Percentiles rank a stretch among this genome's conserved stretches.
Evolutionary conservation across 257 asterid species (phyloP).

Genomic region (Solanum piurae): DNA sequence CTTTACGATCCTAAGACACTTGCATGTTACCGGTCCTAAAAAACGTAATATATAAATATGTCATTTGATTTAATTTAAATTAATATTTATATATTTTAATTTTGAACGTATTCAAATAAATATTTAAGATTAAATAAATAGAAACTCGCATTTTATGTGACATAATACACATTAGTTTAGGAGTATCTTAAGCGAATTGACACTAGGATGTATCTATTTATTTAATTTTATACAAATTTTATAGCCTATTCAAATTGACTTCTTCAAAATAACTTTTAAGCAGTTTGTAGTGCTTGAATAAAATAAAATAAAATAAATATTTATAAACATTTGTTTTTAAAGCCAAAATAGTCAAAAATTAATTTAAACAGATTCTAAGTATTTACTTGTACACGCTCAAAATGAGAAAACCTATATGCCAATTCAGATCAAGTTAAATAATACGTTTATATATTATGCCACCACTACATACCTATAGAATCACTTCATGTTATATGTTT

Average conservation of each 20-base stretch:
- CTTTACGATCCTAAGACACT: neutral
- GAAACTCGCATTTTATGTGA: too few relatives aligned
- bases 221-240: too few relatives aligned
- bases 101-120: neutral
- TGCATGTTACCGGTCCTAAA: neutral
- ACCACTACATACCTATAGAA: neutral
- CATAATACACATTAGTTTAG: neutral
- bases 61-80: too few relatives aligned
- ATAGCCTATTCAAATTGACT: neutral
- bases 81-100: too few relatives aligned
- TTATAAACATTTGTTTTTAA: too few relatives aligned
- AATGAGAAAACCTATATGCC: rapidly evolving
- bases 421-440: too few relatives aligned
- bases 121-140: neutral
- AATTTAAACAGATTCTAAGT: too few relatives aligned
- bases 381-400: neutral
- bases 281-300: neutral
- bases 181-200: neutral
- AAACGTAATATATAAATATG: too few relatives aligned
- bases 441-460: neutral
- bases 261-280: too few relatives aligned
- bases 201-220: too few relatives aligned
- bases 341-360: too few relatives aligned
- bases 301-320: too few relatives aligned
- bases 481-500: neutral